phyloP scores from a whole-genome alignment of 2,329 filamentous ascomycete genomes.

The Calycina herbarum region DNA sequence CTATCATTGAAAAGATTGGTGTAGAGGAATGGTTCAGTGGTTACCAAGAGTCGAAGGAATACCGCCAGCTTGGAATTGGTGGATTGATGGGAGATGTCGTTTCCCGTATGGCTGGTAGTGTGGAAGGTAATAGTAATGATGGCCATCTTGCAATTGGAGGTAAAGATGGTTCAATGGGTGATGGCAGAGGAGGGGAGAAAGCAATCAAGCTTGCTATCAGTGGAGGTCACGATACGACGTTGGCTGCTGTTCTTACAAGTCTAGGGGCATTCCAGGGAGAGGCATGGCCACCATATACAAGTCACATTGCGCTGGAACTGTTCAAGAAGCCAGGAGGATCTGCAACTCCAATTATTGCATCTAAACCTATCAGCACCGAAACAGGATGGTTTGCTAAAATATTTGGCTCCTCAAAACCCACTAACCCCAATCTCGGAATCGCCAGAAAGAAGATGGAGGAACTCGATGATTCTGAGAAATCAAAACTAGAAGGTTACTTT shows the following conservation, averaged over 20 bases:
- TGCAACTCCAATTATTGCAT: conserved; percentile 26
- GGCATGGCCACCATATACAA: conserved; percentile 91
- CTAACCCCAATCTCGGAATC: conserved; percentile 45
- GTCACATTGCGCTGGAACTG: conserved; percentile 86
- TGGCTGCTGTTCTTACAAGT: conserved; percentile 75
- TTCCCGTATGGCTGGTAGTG: conserved; percentile 68
- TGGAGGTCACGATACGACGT: conserved; percentile 91
- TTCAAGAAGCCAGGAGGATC: conserved; percentile 58
- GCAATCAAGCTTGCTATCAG: conserved; percentile 73
- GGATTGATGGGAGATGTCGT: conserved; percentile 81
- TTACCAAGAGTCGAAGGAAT: conserved; percentile 81
- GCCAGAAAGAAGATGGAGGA: conserved; percentile 59
- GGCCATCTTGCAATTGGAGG: conserved; percentile 50
- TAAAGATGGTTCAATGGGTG: conserved; percentile 39
- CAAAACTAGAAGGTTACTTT: conserved; percentile 72
- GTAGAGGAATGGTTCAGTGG: conserved; percentile 94
- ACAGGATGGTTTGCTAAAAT: conserved; percentile 31
- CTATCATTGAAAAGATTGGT: conserved; percentile 69
- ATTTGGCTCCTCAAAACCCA: conserved; percentile 27
- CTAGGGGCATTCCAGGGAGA: conserved; percentile 74
- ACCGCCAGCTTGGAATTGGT: conserved; percentile 86
- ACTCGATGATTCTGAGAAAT: conserved; percentile 57
- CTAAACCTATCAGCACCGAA: conserved; percentile 12
- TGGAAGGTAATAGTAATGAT: conserved; percentile 55
- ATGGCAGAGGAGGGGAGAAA: conserved; percentile 48